Evolutionary conservation across 345 rosid genomes (phyloP).

Genomic region (Hypericum perforatum): DNA sequence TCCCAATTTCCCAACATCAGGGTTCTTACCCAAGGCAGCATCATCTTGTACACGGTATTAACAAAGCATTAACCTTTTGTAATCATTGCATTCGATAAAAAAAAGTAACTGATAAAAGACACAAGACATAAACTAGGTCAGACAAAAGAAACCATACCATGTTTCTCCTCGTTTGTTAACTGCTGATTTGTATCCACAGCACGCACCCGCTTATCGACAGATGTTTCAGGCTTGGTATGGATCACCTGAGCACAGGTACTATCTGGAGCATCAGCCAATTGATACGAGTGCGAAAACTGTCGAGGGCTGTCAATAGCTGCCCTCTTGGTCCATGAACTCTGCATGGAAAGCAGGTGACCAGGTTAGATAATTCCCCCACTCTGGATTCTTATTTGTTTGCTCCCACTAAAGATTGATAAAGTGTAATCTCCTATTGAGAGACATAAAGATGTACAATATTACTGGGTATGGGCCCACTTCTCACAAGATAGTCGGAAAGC

Average conservation of each 20-base stretch:
- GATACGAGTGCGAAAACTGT: slow-evolving; percentile 22
- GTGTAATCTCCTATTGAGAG: not conserved
- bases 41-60: no score
- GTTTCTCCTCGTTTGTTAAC: slow-evolving; percentile 22
- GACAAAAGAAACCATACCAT: slow-evolving; percentile 17
- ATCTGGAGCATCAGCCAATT: slow-evolving; percentile 34
- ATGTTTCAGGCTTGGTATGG: slow-evolving; percentile 33
- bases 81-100: slow-evolving; percentile 19
- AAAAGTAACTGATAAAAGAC: slow-evolving; percentile 1
- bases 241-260: slow-evolving; percentile 55
- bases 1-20: no score
- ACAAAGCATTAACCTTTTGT: slow-evolving; percentile 19
- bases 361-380: not conserved
- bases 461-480: no score
- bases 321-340: slow-evolving; percentile 56
- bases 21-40: no score
- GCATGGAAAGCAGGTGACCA: slow-evolving; percentile 7
- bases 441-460: no score
- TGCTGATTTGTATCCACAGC: slow-evolving; percentile 12
- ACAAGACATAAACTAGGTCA: slow-evolving; percentile 1
- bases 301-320: slow-evolving; percentile 37
- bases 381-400: not conserved
- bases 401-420: not conserved
- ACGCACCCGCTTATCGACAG: slow-evolving; percentile 25
- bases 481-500: no score